Base-by-base conservation (phyloP, 306 rosid species). In the Oxytropis ochrocephala region DNA sequence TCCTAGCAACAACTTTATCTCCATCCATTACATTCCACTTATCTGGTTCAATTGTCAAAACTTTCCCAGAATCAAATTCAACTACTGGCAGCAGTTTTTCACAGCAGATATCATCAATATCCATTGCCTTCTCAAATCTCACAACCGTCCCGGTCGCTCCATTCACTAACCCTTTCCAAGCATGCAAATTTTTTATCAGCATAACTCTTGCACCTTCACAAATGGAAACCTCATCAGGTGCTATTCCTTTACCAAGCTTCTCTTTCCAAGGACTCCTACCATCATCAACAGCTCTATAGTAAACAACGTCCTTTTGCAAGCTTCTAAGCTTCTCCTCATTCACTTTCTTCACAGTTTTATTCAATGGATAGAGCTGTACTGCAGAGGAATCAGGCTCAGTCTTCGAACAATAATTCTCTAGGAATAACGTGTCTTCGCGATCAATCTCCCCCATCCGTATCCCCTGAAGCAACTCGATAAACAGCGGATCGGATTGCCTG, bases 171-270 rank as follows among this genome's bases (percentile, higher is more conserved):
- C 82, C 78, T 54, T 16, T 43, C 78, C 47, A 47, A 57, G 76
- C 11, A 11, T 67, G 49, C 61, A 85, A 69, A 70, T 81, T 88
- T 79, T 75, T 83, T 14, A 78, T 46, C 81, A 88, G 44, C 88
- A 88, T 83, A 17, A 85, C 91, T 68, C 95, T 78, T 8, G 95
- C 91, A 13, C 71, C 84, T 57, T 35, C 42, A 6, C 91, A 85
- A 41, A 88, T 13, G 5, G 70, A 8, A 29, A 85, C 16, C 12
- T 73, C 59, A 51, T 67, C 55, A 4, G 88, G 85, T 4, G 76
- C 72, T 5, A 79, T 79, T 49, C 82, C 81, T 11, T 62, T 62
- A 8, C 50, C 47, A 19, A 88, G 85, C 73, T 69, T 79, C 56
- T 7, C n/a, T 74, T 46, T 79, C 85, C 74, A 61, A 48, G 43